Percentiles rank a stretch among this genome's conserved stretches.
Evolutionary conservation across 345 rosid genomes (phyloP).

Genomic region (Salix suchowensis): DNA sequence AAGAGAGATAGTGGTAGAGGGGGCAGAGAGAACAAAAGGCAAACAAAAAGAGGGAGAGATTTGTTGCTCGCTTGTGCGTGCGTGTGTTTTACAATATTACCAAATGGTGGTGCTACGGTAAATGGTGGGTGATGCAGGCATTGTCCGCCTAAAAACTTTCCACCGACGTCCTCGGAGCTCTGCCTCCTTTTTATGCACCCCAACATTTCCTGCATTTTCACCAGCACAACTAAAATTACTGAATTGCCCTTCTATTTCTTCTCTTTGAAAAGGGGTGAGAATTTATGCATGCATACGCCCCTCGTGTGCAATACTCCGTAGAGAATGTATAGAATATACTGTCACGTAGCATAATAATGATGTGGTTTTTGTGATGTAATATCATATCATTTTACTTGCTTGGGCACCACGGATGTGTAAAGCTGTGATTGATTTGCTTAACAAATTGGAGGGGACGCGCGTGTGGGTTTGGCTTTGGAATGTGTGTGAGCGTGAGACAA

Average conservation of each 20-base stretch:
- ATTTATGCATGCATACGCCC: background rate
- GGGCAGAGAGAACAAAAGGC: constrained; percentile 1
- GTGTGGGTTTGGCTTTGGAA: no score
- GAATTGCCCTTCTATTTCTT: no score
- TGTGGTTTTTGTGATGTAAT: background rate
- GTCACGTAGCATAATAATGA: background rate
- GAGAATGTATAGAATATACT: background rate
- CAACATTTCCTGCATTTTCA: constrained; percentile 18
- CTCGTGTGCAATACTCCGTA: background rate
- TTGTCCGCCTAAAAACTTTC: constrained; percentile 16
- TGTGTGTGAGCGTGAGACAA: no score
- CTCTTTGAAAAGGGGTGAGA: no score
- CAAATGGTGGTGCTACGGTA: background rate
- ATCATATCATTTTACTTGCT: background rate
- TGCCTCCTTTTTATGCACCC: constrained; percentile 18
- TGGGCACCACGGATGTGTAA: background rate
- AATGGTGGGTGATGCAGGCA: background rate
- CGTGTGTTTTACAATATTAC: background rate
- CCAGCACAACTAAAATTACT: background rate
- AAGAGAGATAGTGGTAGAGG: background rate
- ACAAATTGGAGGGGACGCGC: background rate
- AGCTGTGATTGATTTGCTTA: background rate
- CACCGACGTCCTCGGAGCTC: constrained; percentile 15
- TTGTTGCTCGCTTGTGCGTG: background rate
- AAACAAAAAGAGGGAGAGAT: background rate